Conservation (phyloP, 78 protist genomes). For the Chrysochromulina parva region DNA sequence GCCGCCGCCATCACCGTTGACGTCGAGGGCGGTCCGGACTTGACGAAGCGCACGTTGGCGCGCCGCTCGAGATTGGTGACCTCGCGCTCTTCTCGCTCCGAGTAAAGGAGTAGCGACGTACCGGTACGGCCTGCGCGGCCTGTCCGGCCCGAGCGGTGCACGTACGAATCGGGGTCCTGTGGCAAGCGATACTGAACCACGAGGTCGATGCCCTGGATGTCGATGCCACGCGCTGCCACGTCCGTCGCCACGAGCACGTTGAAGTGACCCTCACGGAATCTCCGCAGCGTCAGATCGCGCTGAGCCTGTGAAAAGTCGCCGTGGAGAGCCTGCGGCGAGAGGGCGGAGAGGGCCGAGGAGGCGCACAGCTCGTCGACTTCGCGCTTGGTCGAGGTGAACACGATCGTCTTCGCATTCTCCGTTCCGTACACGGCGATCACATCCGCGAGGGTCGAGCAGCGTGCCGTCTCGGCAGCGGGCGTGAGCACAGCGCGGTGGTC, state of each 20-base stretch:
- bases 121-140: constrained; percentile 61
- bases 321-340: constrained; percentile 37
- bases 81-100: background rate
- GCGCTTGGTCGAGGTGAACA: constrained; percentile 60
- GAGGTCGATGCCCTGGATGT: constrained; percentile 57
- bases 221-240: constrained; percentile 75
- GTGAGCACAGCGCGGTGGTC: constrained; percentile 12
- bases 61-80: background rate
- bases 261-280: constrained; percentile 37
- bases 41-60: background rate
- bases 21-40: background rate
- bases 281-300: background rate
- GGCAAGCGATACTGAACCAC: constrained; percentile 57
- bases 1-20: background rate
- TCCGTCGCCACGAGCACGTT: constrained; percentile 54
- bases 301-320: constrained; percentile 41
- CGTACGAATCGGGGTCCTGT: constrained; percentile 43
- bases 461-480: background rate
- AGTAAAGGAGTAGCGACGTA: background rate
- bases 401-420: constrained; percentile 28
- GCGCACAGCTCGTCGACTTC: constrained; percentile 9
- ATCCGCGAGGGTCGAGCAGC: background rate
- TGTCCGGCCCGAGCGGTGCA: constrained; percentile 66
- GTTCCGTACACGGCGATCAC: background rate
- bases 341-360: background rate